Evolutionary conservation across 306 rosid species (phyloP).

Genomic region (Arachis stenosperma): DNA sequence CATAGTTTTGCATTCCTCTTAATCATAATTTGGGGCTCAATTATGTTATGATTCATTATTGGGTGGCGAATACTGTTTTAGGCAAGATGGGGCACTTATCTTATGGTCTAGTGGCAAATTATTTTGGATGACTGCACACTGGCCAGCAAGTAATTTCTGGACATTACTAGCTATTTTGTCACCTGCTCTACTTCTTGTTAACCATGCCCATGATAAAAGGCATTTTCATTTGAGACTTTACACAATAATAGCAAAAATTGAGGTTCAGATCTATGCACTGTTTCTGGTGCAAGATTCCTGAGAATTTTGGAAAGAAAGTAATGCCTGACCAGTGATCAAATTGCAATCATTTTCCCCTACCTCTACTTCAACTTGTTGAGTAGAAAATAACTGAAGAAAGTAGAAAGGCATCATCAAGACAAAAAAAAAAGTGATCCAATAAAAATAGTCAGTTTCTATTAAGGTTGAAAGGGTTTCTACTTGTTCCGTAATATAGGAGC

Average conservation of each 20-base stretch:
- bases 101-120: neutral
- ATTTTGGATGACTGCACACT: neutral
- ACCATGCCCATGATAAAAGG: neutral
- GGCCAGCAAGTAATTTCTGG: neutral
- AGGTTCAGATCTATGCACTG: neutral
- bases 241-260: neutral
- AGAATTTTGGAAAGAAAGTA: neutral
- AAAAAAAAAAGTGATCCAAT: neutral
- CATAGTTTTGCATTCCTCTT: neutral
- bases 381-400: neutral
- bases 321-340: neutral
- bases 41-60: neutral
- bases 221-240: neutral
- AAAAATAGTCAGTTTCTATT: neutral
- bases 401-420: neutral
- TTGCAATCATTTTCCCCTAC: neutral
- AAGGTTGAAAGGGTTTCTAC: neutral
- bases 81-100: neutral
- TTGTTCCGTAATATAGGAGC: neutral
- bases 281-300: neutral
- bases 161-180: neutral
- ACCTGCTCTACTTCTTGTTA: neutral
- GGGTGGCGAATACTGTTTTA: neutral
- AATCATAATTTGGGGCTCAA: neutral
- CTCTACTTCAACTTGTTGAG: neutral